A percentile compares a stretch with the other conserved stretches of the same genome.
These are phyloP conservation scores for Exophiala mesophila DNA, from an alignment of 2,329 filamentous ascomycete genomes.

Conservation along the genomic window DNA sequence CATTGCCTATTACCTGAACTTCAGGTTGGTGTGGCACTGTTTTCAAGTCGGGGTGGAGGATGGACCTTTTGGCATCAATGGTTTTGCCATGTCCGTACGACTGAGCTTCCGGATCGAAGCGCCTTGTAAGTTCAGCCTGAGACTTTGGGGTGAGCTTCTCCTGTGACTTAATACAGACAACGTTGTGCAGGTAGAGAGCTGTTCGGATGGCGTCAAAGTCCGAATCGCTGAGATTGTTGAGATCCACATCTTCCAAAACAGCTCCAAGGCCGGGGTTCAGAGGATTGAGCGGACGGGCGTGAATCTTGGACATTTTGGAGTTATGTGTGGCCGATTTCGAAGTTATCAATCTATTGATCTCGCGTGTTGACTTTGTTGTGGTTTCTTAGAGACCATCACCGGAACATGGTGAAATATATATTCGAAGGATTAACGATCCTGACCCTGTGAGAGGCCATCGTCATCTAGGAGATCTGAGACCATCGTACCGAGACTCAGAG, in stretches of 20 bases:
- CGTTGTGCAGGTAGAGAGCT: slow-evolving; percentile 63
- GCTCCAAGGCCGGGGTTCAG: slow-evolving; percentile 53
- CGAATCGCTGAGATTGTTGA: slow-evolving; percentile 59
- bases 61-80: slow-evolving; percentile 58
- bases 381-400: too few species aligned
- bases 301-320: slow-evolving; percentile 17
- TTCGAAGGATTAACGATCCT: too few species aligned
- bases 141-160: slow-evolving; percentile 59
- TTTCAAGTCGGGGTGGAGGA: slow-evolving; percentile 74
- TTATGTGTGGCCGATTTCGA: too few species aligned
- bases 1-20: slow-evolving; percentile 76
- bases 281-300: slow-evolving; percentile 13
- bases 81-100: slow-evolving; percentile 74
- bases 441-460: too few species aligned
- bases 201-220: slow-evolving; percentile 61
- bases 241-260: slow-evolving; percentile 52
- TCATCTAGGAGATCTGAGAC: too few species aligned
- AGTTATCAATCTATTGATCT: too few species aligned
- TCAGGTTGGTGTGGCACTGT: slow-evolving; percentile 75
- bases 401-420: too few species aligned
- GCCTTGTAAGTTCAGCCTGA: slow-evolving; percentile 68
- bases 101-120: slow-evolving; percentile 63
- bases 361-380: too few species aligned
- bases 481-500: too few species aligned
- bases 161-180: slow-evolving; percentile 68